phyloP scores from a whole-genome alignment of 2,329 filamentous ascomycete species.

The Trichoderma polysporum region DNA sequence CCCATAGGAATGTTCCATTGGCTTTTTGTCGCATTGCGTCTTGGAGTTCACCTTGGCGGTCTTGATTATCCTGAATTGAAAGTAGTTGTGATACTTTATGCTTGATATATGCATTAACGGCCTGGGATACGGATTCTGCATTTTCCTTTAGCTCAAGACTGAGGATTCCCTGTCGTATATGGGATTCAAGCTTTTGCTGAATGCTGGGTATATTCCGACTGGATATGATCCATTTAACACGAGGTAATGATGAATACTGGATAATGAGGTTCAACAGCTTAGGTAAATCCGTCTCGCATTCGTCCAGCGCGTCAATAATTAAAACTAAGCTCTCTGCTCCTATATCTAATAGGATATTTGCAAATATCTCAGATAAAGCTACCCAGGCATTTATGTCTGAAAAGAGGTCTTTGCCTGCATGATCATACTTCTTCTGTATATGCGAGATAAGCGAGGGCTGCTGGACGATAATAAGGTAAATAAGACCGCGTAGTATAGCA shows the following conservation, averaged over 20 bases:
- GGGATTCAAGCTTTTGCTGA: not conserved
- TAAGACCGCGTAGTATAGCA: not conserved
- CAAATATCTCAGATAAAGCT: not conserved
- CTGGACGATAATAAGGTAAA: not conserved
- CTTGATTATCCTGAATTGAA: not conserved
- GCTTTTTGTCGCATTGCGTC: not conserved
- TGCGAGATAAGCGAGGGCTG: not conserved
- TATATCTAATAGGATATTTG: not conserved
- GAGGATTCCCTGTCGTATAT: not conserved
- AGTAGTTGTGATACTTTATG: not conserved
- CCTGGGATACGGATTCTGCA: not conserved
- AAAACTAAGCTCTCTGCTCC: conserved; percentile 23
- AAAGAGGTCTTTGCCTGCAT: not conserved
- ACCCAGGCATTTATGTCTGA: not conserved
- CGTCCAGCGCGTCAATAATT: conserved; percentile 49
- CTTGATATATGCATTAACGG: not conserved
- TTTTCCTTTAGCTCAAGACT: not conserved
- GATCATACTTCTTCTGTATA: not conserved
- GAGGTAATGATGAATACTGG: too few species aligned
- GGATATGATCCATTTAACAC: conserved; percentile 43
- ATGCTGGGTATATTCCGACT: conserved; percentile 39
- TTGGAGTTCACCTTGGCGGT: not conserved
- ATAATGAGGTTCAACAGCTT: conserved; percentile 39
- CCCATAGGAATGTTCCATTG: not conserved
- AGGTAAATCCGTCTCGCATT: conserved; percentile 32